phyloP scores from a whole-genome alignment of 31 red algal species.

The Asparagopsis taxiformis region DNA sequence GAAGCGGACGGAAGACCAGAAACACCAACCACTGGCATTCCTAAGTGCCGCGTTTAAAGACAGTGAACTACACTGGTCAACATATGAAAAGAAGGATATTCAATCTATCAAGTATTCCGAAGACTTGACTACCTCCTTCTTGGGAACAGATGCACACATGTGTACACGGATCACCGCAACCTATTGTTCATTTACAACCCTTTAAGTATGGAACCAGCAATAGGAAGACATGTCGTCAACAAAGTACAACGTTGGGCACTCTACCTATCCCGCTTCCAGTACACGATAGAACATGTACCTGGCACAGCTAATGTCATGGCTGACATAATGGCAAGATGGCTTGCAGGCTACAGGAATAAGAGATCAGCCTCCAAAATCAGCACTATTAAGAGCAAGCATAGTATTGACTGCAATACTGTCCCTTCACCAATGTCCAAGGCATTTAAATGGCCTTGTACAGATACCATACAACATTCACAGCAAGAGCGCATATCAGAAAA shows the following conservation, averaged over 20 bases:
- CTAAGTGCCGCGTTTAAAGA: slow-evolving; percentile 4
- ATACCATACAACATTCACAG: not conserved
- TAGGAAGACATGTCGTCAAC: too few species aligned
- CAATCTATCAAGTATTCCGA: not conserved
- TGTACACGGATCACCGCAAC: too few species aligned
- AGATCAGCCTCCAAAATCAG: not conserved
- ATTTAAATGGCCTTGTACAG: not conserved
- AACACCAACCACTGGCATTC: slow-evolving; percentile 17
- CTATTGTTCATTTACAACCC: too few species aligned
- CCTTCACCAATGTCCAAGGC: not conserved
- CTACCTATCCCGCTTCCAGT: too few species aligned
- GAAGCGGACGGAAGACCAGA: not conserved
- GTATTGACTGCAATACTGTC: not conserved
- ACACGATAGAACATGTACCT: slow-evolving; percentile 1
- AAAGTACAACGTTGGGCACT: too few species aligned
- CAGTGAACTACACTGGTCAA: not conserved
- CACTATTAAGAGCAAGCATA: too few species aligned
- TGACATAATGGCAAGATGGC: not conserved
- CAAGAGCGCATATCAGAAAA: too few species aligned
- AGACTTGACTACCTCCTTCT: not conserved
- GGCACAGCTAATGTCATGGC: slow-evolving; percentile 11
- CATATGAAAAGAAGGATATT: not conserved
- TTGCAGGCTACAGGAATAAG: not conserved
- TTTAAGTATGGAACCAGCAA: too few species aligned
- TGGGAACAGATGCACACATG: too few species aligned